Percentiles rank a stretch among this genome's conserved stretches.
phyloP scores from a whole-genome alignment of 106 monocot species.

The Dactylorhiza incarnata region DNA sequence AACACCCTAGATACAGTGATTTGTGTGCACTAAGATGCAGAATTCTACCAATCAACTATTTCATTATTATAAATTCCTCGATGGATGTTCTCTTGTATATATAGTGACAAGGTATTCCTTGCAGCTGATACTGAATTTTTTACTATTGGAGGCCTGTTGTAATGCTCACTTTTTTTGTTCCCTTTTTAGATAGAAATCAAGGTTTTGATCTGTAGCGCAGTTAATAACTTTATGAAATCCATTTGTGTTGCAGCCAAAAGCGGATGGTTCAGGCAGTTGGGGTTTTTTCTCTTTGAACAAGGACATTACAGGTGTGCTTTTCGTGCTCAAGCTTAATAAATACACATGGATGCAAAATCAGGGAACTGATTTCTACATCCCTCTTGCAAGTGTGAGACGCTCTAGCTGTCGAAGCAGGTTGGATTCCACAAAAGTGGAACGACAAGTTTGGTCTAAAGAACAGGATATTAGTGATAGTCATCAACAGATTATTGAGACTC shows the following conservation, averaged over 20 bases:
- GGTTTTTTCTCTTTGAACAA: conserved; percentile 45
- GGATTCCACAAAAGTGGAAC: conserved; percentile 11
- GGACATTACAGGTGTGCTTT: conserved; percentile 58
- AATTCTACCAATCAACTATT: neutral
- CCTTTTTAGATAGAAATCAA: neutral
- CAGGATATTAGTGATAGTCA: neutral
- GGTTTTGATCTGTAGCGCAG: neutral
- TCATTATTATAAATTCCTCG: neutral
- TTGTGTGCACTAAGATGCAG: neutral
- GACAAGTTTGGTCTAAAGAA: conserved; percentile 2
- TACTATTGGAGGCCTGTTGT: neutral
- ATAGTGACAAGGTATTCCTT: neutral
- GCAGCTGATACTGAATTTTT: neutral
- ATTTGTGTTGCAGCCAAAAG: conserved; percentile 59
- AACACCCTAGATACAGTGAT: neutral
- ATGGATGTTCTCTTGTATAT: neutral
- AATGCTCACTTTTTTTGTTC: neutral
- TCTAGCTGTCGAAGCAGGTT: conserved; percentile 15
- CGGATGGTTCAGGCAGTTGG: conserved; percentile 51
- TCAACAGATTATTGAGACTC: conserved; percentile 6
- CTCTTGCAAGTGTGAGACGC: conserved; percentile 42
- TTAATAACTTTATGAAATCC: conserved; percentile 16
- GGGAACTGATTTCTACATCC: conserved; percentile 80
- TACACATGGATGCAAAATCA: conserved; percentile 71
- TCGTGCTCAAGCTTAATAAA: conserved; percentile 85